Conservation (phyloP, 148 eudicot genomes). For the Tetragonia tetragonoides region DNA sequence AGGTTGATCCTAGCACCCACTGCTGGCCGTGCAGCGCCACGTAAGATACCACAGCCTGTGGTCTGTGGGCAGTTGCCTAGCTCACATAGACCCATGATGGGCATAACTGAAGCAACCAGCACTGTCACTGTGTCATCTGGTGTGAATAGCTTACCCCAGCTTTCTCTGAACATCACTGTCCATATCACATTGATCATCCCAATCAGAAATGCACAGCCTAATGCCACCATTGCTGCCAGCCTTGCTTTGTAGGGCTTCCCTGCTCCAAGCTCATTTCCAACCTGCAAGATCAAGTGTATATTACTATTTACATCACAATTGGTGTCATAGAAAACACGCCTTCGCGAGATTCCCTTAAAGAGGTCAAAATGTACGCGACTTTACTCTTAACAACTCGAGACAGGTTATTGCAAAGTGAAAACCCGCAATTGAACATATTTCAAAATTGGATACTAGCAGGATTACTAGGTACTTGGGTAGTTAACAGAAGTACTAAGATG, state of each 20-base stretch:
- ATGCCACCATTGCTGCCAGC: slow-evolving; percentile 80
- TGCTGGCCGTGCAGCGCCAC: slow-evolving; percentile 83
- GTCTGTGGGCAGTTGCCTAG: slow-evolving; percentile 97
- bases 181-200: slow-evolving; percentile 65
- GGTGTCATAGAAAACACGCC: too few relatives aligned
- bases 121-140: slow-evolving; percentile 50
- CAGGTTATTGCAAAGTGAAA: too few relatives aligned
- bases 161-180: slow-evolving; percentile 65
- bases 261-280: slow-evolving; percentile 94
- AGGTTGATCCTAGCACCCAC: slow-evolving; percentile 87
- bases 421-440: too few relatives aligned
- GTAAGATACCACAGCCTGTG: slow-evolving; percentile 89
- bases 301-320: too few relatives aligned
- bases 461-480: too few relatives aligned
- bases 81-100: slow-evolving; percentile 87
- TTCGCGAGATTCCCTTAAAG: too few relatives aligned
- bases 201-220: slow-evolving; percentile 64
- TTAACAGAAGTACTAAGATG: too few relatives aligned
- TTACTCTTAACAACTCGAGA: too few relatives aligned
- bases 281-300: slow-evolving; percentile 35
- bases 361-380: not conserved
- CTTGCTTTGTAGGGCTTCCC: slow-evolving; percentile 89
- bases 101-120: slow-evolving; percentile 79
- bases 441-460: too few relatives aligned
- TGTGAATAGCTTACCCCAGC: slow-evolving; percentile 74